Conservation (phyloP, 1,284 basidiomycete species). For the Moesziomyces parantarcticus region DNA sequence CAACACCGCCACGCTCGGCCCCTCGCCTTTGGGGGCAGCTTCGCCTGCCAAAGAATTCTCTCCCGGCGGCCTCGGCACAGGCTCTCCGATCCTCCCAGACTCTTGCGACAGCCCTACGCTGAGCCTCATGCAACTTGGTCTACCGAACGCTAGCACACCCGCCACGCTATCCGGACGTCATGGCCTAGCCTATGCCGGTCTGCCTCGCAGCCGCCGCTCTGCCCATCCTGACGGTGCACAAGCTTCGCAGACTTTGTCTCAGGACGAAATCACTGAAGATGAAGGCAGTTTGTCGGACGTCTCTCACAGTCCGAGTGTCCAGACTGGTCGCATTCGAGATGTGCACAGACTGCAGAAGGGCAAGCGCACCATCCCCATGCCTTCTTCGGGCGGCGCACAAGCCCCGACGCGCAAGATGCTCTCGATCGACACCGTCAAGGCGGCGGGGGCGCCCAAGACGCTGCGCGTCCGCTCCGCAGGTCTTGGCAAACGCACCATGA, state of each 20-base stretch:
- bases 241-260: constrained; percentile 6
- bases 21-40: constrained; percentile 31
- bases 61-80: constrained; percentile 15
- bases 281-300: constrained; percentile 38
- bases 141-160: constrained; percentile 35
- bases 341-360: constrained; percentile 39
- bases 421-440: constrained; percentile 39
- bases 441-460: constrained; percentile 31
- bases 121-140: constrained; percentile 35
- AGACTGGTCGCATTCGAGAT: constrained; percentile 39
- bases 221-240: constrained; percentile 11
- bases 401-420: constrained; percentile 40
- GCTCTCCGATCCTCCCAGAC: constrained; percentile 45
- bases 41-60: constrained; percentile 25
- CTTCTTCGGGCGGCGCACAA: constrained; percentile 13
- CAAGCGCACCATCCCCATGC: constrained; percentile 31
- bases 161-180: constrained; percentile 19
- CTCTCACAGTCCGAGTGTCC: constrained; percentile 38
- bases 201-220: constrained; percentile 30
- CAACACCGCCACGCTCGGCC: constrained; percentile 18
- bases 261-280: constrained; percentile 30
- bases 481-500: constrained; percentile 42
- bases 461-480: constrained; percentile 43
- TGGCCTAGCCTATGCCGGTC: constrained; percentile 21
- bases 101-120: constrained; percentile 54